Base-by-base conservation (phyloP, 2,329 filamentous ascomycete species). In the Fusarium siculi region DNA sequence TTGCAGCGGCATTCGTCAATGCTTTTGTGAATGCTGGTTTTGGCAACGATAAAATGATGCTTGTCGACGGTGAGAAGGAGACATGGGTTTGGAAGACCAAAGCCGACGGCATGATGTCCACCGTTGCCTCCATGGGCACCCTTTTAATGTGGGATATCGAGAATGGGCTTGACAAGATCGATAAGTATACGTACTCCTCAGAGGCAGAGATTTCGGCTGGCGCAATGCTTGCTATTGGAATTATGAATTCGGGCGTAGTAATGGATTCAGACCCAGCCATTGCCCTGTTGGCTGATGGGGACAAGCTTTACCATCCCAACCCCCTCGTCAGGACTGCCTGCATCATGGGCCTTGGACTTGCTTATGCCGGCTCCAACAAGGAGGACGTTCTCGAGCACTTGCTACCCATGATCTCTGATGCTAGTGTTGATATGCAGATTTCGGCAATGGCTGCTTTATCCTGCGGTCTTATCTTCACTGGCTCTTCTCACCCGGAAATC, bases 81-180 rank as follows among this genome's bases (percentile, higher is more conserved):
- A 93, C 93, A 72, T 99, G 96, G 96, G 94, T 99, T 9, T 99
- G 95, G 94, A 99, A 98, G 87, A 98, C 97, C 25, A 99, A 99
- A 84, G 95, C 97, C 46, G 95, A 98, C 79, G 96, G 96, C 73
- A 97, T 97, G 95, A 89, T 97, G 83, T 98, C 96, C 3, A 98
- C 96, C 1, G 93, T 97, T 43, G 97, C 97, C 9, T 98, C 96
- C 1, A 85, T 98, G 76, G 96, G 96, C 79, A 96, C 96, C 78
- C 87, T 99, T 23, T 87, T 97, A 80, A 89, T 97, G 79, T 97
- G 96, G 93, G 96, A 99, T 79, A 92, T 97, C 28, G 96, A 98
- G 79, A 92, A 90, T 74, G 96, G 96, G 62, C 86, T 99, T 60
- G 94, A 97, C 81, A 96, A 95, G 84, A 95, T 98, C 77, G 96